Conservation (phyloP, 306 rosid genomes). For the Echinosophora koreensis region DNA sequence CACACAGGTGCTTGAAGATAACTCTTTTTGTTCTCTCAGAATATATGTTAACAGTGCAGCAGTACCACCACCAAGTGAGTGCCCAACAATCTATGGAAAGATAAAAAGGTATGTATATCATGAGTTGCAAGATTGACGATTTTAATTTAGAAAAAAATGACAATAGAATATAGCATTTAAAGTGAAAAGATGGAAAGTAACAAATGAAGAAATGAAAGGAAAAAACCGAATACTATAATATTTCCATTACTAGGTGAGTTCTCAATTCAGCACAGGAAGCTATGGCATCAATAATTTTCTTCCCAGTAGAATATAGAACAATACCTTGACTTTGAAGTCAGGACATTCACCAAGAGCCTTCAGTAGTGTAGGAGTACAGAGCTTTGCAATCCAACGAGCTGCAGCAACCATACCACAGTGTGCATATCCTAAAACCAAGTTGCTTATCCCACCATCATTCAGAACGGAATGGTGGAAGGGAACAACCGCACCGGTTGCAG, state of each 20-base stretch:
- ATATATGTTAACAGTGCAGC: slow-evolving; percentile 82
- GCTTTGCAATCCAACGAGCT: slow-evolving; percentile 88
- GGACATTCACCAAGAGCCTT: slow-evolving; percentile 71
- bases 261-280: background rate
- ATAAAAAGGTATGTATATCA: slow-evolving; percentile 15
- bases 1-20: slow-evolving; percentile 67
- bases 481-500: slow-evolving; percentile 84
- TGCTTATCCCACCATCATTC: slow-evolving; percentile 78
- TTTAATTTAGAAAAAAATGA: background rate
- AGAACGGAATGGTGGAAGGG: slow-evolving; percentile 86
- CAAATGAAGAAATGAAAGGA: background rate
- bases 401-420: slow-evolving; percentile 95
- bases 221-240: background rate
- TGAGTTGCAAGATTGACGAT: background rate
- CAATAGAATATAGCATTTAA: background rate
- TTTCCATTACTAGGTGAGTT: background rate
- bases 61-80: slow-evolving; percentile 92
- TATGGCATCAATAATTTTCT: background rate
- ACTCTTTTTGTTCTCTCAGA: slow-evolving; percentile 76
- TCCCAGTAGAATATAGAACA: slow-evolving; percentile 1
- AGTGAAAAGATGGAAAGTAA: background rate
- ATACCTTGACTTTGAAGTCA: slow-evolving; percentile 71
- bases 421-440: slow-evolving; percentile 82
- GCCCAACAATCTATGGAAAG: slow-evolving; percentile 75
- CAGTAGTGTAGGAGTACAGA: slow-evolving; percentile 67